These are phyloP conservation scores for Pyrenophora teres DNA, from an alignment of 2,329 filamentous ascomycete genomes.

Conservation along the genomic window DNA sequence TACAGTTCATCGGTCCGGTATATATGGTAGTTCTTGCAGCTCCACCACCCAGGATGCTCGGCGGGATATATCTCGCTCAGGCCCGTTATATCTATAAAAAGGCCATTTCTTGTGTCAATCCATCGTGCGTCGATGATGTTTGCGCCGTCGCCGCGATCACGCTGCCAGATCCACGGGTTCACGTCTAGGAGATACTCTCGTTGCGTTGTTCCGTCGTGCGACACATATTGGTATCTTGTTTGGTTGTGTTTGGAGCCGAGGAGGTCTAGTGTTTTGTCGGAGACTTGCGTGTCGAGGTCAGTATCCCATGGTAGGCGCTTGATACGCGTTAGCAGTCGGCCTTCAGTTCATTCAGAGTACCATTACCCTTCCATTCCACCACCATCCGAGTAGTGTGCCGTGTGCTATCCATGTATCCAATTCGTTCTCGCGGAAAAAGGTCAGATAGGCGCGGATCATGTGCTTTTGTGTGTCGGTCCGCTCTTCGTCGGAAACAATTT, in stretches of 20 bases:
- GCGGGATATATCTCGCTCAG: slow-evolving; percentile 69
- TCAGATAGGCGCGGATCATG: slow-evolving; percentile 75
- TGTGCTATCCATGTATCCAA: slow-evolving; percentile 87
- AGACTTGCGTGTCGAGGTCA: slow-evolving; percentile 82
- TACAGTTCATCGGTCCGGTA: slow-evolving; percentile 75
- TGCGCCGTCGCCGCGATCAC: slow-evolving; percentile 66
- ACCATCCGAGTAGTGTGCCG: slow-evolving; percentile 83
- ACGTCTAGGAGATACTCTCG: slow-evolving; percentile 74
- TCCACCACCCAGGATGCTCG: slow-evolving; percentile 67
- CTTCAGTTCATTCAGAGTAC: not conserved
- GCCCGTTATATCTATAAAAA: slow-evolving; percentile 84
- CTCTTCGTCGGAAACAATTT: slow-evolving; percentile 67
- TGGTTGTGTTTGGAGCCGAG: slow-evolving; percentile 71
- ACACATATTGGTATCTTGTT: slow-evolving; percentile 59
- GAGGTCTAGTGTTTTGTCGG: slow-evolving; percentile 66
- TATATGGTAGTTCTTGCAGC: slow-evolving; percentile 78
- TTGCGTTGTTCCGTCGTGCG: slow-evolving; percentile 44
- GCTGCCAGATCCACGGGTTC: slow-evolving; percentile 70
- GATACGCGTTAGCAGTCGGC: slow-evolving; percentile 30
- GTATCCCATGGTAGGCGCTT: slow-evolving; percentile 82
- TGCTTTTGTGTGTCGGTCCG: slow-evolving; percentile 69
- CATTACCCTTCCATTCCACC: slow-evolving; percentile 74
- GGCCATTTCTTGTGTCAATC: slow-evolving; percentile 75
- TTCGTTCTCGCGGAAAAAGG: slow-evolving; percentile 65
- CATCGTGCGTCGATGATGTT: slow-evolving; percentile 86